These are phyloP conservation scores for Suillus ampliporus DNA, from an alignment of 768 basidiomycete genomes.

Conservation along the genomic window DNA sequence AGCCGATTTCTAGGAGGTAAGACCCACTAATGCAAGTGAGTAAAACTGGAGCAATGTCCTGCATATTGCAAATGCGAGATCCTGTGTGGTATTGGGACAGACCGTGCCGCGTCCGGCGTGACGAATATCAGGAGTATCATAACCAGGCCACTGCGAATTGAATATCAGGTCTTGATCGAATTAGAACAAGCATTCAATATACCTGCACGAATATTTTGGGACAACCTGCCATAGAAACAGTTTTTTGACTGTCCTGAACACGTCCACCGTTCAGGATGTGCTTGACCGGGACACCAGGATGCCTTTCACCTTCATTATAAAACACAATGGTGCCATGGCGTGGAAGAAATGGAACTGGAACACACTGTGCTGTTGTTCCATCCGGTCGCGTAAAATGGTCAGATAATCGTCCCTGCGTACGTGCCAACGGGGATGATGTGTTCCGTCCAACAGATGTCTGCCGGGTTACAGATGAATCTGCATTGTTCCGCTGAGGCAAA, in stretches of 20 bases:
- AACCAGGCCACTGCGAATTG: slow-evolving; percentile 31
- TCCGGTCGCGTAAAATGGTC: neutral
- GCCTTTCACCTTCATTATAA: slow-evolving; percentile 20
- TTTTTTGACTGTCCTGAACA: slow-evolving; percentile 16
- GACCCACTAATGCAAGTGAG: neutral
- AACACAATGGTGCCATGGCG: slow-evolving; percentile 23
- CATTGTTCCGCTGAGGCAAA: too few relatives aligned
- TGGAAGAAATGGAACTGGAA: slow-evolving; percentile 22
- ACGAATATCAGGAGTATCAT: slow-evolving; percentile 10
- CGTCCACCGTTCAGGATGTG: slow-evolving; percentile 18
- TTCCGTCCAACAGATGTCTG: neutral
- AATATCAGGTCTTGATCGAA: neutral
- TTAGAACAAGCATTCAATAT: neutral
- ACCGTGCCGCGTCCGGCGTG: slow-evolving; percentile 16
- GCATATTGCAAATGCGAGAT: slow-evolving; percentile 5
- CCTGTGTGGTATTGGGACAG: slow-evolving; percentile 21
- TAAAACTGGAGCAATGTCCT: neutral
- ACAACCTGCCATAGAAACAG: neutral
- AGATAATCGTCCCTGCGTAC: neutral
- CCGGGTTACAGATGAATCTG: neutral
- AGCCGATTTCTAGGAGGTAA: neutral
- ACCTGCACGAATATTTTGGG: neutral
- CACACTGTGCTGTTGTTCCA: slow-evolving; percentile 8
- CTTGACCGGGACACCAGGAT: slow-evolving; percentile 24
- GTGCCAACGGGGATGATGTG: neutral